Base-by-base conservation (phyloP, 805 yeast species). In the Teunomyces lycoperdinae region DNA sequence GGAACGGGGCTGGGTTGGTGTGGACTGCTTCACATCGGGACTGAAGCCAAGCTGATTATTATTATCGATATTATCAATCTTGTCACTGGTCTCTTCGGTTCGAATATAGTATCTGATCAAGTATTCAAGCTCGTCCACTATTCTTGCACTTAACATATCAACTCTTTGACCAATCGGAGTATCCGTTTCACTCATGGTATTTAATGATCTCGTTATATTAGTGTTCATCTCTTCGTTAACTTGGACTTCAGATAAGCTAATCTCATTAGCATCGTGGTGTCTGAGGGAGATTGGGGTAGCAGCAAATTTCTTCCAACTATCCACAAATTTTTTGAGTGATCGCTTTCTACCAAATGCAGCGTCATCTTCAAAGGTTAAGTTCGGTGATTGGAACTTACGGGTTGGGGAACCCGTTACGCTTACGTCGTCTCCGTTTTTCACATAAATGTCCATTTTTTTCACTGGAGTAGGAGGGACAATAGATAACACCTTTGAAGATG, bases 381-480 rank as follows among this genome's bases (percentile, higher is more conserved):
- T 30, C 4, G 36, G 35, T 3, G 50, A 43, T 13, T 41, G 48
- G 35, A 36, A 28, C 31, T 35, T 48, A 8, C 47, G 39, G 2
- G 47, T 41, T 11, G 55, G 50, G 7, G 58, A 46, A 6, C 48
- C 49, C 32, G 46, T 48, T 26, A 52, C 47, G 46, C 33, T 45
- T 24, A 14, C 46, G 14, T 34, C 42, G 39, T 41, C 44, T n/a
- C 46, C 54, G 26, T 49, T 53, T 45, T 50, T 54, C 35, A 64
- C 49, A 10, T 53, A 57, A 50, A 59, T 60, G 31, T 79, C 84
- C 76, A 83, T 76, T 52, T 79, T 83, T 58, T 78, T 84, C 7
- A 80, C 81, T 0, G 89, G 91, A 0, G 90, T 84, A 3, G 84
- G 80, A 2, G 91, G 89, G 5, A 81, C 64, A 10, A 86, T 73